Evolutionary conservation across 139 green algal species (phyloP).

Genomic region (Nannochloris sp.): DNA sequence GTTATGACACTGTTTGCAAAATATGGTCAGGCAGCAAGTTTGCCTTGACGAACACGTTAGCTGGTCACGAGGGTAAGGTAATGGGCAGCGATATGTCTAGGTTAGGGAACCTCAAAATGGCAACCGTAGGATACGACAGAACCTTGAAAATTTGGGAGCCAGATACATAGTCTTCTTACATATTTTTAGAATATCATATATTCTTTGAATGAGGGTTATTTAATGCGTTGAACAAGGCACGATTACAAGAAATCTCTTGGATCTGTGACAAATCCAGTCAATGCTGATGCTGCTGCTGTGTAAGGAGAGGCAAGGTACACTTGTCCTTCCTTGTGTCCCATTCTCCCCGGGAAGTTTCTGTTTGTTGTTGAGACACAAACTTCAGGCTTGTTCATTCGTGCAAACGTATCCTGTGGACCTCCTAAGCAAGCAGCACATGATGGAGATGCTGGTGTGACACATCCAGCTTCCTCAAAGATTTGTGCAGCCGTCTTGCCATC

Average conservation of each 20-base stretch:
- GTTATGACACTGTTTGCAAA: conserved; percentile 63
- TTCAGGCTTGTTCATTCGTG: conserved; percentile 90
- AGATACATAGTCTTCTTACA: conserved; percentile 4
- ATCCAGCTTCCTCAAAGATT: conserved; percentile 89
- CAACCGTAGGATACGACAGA: conserved; percentile 67
- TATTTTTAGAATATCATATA: background rate
- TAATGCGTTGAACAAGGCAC: conserved; percentile 4
- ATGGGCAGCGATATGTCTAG: conserved; percentile 73
- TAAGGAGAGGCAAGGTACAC: conserved; percentile 90
- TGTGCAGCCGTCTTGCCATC: conserved; percentile 88
- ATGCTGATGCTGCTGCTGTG: conserved; percentile 82
- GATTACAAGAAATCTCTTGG: conserved; percentile 69
- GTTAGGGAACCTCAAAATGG: conserved; percentile 20
- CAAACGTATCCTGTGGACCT: conserved; percentile 88
- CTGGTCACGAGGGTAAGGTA: conserved; percentile 88
- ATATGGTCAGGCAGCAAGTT: conserved; percentile 49
- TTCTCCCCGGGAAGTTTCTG: conserved; percentile 94
- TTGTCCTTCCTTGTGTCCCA: conserved; percentile 94
- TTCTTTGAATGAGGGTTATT: background rate
- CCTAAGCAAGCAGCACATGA: conserved; percentile 89
- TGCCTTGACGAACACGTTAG: conserved; percentile 58
- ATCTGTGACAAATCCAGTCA: conserved; percentile 75
- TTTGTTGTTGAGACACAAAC: conserved; percentile 94
- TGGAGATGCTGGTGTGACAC: conserved; percentile 74
- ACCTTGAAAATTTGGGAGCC: conserved; percentile 80